Percentiles rank a stretch among this genome's conserved stretches.
Evolutionary conservation across 2,329 filamentous ascomycete species (phyloP).

Genomic region (Diaporthe citriasiana): DNA sequence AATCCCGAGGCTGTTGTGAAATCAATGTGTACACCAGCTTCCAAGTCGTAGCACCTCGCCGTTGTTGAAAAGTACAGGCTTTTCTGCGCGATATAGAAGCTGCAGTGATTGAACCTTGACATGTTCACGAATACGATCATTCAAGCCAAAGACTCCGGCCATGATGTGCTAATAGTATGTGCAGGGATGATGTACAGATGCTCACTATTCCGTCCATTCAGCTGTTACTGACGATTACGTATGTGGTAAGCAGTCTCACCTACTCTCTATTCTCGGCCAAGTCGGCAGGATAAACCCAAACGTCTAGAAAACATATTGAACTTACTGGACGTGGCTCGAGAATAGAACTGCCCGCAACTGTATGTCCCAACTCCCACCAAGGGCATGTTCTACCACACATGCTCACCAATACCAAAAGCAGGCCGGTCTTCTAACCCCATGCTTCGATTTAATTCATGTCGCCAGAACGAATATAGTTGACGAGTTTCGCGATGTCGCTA

Average conservation of each 20-base stretch:
- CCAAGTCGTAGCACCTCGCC: not conserved
- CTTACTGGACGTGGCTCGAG: not conserved
- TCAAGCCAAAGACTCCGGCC: no score
- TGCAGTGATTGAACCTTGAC: no score
- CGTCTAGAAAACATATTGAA: no score
- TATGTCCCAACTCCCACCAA: no score
- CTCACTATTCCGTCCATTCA: not conserved
- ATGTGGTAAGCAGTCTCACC: not conserved
- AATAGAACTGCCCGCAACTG: not conserved
- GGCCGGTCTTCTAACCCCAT: no score
- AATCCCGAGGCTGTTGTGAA: not conserved
- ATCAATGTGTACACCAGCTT: not conserved
- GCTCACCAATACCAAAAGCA: no score
- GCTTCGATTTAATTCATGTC: not conserved
- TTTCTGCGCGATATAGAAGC: not conserved
- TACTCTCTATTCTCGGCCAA: no score
- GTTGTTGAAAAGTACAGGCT: not conserved
- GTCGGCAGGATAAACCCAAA: not conserved
- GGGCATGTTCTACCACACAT: not conserved
- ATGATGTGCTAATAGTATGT: not conserved
- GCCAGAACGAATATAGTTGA: constrained; percentile 15
- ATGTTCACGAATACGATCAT: no score
- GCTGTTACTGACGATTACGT: not conserved
- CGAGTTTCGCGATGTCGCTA: constrained; percentile 45
- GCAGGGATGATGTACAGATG: not conserved